Base-by-base conservation (phyloP, 768 basidiomycete species). In the Cubamyces sp. region DNA sequence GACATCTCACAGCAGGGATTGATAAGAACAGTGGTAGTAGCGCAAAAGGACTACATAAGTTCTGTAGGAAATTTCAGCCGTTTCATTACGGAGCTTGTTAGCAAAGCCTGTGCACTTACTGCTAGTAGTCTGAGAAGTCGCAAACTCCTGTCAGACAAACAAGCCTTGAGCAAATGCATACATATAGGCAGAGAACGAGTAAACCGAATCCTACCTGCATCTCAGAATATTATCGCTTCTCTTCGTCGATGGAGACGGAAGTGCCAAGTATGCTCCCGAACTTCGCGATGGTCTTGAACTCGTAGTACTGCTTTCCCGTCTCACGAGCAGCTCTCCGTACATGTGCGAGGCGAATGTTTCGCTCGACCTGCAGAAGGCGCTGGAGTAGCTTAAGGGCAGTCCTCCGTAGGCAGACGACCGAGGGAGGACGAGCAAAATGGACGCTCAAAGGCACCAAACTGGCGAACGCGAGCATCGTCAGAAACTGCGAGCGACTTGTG, bases 231-330 rank as follows among this genome's bases (percentile, higher is more conserved):
- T 96, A 82, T 69, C 96, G 82, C 75, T 98, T 98, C 82, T 98
- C 96, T 73, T 98, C 96, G 73, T 98, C 97, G 55, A 98, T 94
- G 57, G 98, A 84, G 3, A 97, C 94, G 1, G 96, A 96, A 7
- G 96, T 94, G 2, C 96, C 95, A 73, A 98, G 96, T 96, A 97
- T 97, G 68, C 97, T 97, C 77, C 98, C 97, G 71, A 97, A 98
- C 76, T 98, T 98, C 9, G 97, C 98, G 69, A 99, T 98, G 6
- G 96, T 98, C 74, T 98, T 96, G 70, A 91, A 94, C 75, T 99
- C 96, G 73, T 98, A 98, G 75, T 99, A 98, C 76, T 96, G 95
- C 70, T 98, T 99, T n/a, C n/a, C n/a, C n/a, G n/a, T n/a, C n/a
- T n/a, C n/a, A n/a, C n/a, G n/a, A n/a, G n/a, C n/a, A n/a, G n/a